Evolutionary conservation across 108 stramenopile species (phyloP).

Genomic region (Schizochytrium sp.): DNA sequence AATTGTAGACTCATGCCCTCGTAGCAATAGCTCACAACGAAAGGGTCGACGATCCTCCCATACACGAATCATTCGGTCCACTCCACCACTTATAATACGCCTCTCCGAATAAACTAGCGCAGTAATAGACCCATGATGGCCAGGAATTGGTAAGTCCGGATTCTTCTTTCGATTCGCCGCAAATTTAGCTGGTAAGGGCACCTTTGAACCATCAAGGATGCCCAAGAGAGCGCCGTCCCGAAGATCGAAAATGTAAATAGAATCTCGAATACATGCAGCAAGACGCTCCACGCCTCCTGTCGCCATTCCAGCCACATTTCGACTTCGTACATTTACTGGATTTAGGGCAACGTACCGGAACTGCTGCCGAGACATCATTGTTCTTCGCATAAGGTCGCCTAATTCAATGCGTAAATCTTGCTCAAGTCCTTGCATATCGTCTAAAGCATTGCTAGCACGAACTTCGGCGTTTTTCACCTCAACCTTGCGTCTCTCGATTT

Average conservation of each 20-base stretch:
- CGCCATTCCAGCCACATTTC: slow-evolving; percentile 33
- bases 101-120: not conserved
- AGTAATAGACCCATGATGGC: slow-evolving; percentile 54
- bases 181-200: not conserved
- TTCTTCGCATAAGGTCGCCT: slow-evolving; percentile 9
- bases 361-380: not conserved
- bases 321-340: slow-evolving; percentile 35
- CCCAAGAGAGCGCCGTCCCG: slow-evolving; percentile 38
- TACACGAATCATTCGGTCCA: slow-evolving; percentile 21
- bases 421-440: slow-evolving; percentile 57
- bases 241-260: slow-evolving; percentile 32
- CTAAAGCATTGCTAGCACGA: slow-evolving; percentile 44
- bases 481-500: not conserved
- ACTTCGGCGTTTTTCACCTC: not conserved
- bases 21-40: not conserved
- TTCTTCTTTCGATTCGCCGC: not conserved
- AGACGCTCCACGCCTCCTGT: slow-evolving; percentile 56
- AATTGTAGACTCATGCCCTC: not conserved
- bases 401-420: slow-evolving; percentile 9
- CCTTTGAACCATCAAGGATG: not conserved
- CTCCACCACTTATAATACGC: slow-evolving; percentile 29
- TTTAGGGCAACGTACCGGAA: slow-evolving; percentile 49
- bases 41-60: slow-evolving; percentile 32
- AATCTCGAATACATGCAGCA: not conserved
- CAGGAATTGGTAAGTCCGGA: not conserved